Evolutionary conservation across 2,329 filamentous ascomycete genomes (phyloP), one percentile per base, ranked within the genome.

Genomic region (Cercospora citrullina): DNA sequence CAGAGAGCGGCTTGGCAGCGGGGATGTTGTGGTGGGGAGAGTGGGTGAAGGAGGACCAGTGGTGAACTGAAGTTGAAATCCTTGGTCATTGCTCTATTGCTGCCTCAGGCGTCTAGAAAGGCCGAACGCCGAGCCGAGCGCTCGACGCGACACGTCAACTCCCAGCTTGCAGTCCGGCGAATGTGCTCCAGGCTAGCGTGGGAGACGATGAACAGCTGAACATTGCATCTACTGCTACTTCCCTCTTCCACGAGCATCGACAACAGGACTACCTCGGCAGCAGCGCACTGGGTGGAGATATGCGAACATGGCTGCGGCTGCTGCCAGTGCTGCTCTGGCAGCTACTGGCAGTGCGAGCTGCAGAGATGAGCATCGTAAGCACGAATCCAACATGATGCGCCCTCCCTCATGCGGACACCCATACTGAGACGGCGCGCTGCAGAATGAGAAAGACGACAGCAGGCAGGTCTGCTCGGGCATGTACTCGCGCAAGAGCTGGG

Each of bases 401-500:
- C 18, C 12, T 23, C 28, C 12, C 18, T 39, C 48, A 23, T n/a
- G 31, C 61, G 16, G 10, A 31, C 18, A 39, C 23, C 48, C 26
- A 66, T 58, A 64, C 60, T 64, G 66, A 68, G 68, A 64, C 67
- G 67, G 64, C 26, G n/a, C 18, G 28, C 55, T 18, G 60, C 68
- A 96, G 92, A 90, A 92, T 79, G 86, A 95, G 78, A 87, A 89
- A 65, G 87, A 91, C 62, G 86, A 90, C 39, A 91, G 94, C 77
- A 86, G 89, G 76, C 91, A 97, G 82, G 87, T 90, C 87, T 97
- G 94, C 83, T 83, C 85, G 84, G 93, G 94, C 82, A 97, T 98
- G 94, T 98, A 97, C 84, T 94, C 91, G 82, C 90, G 88, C 78
- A 91, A 89, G 76, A 87, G 90, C 61, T 98, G 94, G 94, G 93